These are phyloP conservation scores for Coniella vitis DNA, from an alignment of 2,329 filamentous ascomycete species.

Conservation along the genomic window DNA sequence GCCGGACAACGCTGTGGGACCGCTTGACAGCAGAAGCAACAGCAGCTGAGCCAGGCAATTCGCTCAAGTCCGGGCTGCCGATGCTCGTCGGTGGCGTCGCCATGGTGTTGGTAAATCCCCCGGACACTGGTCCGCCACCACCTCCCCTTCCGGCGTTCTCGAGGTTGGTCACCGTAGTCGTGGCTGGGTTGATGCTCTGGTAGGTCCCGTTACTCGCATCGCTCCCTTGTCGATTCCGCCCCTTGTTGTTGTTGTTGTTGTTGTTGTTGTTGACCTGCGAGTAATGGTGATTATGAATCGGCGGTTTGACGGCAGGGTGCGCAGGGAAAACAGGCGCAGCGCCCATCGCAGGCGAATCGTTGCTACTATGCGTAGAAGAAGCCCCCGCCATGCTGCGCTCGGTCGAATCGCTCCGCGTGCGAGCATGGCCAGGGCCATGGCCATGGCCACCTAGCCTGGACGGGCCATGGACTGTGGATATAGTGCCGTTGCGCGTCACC, in stretches of 20 bases:
- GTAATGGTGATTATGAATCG: background rate
- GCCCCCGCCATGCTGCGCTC: conserved; percentile 9
- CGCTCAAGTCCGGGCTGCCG: conserved; percentile 7
- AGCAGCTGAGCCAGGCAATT: conserved; percentile 10
- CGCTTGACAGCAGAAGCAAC: conserved; percentile 1
- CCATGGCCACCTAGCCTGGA: conserved; percentile 5
- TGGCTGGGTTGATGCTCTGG: conserved; percentile 2
- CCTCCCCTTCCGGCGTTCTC: no score
- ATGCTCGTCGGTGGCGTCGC: conserved; percentile 11
- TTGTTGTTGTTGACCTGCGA: background rate
- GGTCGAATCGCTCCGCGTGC: conserved; percentile 14
- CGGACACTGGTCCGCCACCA: no score
- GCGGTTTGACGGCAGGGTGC: conserved; percentile 12
- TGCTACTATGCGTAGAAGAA: background rate
- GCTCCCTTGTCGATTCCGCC: conserved; percentile 8
- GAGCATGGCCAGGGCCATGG: background rate
- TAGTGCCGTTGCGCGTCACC: conserved; percentile 9
- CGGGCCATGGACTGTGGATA: conserved; percentile 5
- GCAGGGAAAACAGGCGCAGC: conserved; percentile 10
- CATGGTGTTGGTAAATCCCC: conserved; percentile 1
- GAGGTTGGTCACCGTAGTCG: background rate
- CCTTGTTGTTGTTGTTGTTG: background rate
- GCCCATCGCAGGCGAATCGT: conserved; percentile 2
- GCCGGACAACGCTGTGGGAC: conserved; percentile 1
- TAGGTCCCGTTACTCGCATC: conserved; percentile 10